These are phyloP conservation scores for Chamaenerion angustifolium DNA, from an alignment of 345 rosid genomes.

Conservation along the genomic window DNA sequence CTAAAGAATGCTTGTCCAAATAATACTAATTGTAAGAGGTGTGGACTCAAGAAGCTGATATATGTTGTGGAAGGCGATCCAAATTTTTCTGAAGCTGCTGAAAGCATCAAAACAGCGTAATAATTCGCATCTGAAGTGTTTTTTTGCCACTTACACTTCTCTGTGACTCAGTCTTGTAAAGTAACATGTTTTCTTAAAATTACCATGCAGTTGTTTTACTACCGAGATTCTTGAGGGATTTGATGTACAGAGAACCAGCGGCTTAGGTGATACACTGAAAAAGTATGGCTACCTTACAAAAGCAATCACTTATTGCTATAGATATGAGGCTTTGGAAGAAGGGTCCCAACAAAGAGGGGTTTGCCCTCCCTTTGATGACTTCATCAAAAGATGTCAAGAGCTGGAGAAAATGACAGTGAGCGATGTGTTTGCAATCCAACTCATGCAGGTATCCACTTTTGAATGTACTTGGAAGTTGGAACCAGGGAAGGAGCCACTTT, in stretches of 20 bases:
- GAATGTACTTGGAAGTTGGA: no score
- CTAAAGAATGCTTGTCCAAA: not conserved
- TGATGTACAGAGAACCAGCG: constrained; percentile 64
- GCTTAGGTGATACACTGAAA: constrained; percentile 63
- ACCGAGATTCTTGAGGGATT: constrained; percentile 92
- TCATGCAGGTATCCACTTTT: constrained; percentile 67
- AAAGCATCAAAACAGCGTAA: constrained; percentile 87
- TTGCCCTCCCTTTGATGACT: constrained; percentile 50
- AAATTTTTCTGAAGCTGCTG: constrained; percentile 64
- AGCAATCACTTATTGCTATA: constrained; percentile 52
- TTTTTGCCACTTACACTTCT: not conserved
- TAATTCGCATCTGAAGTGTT: constrained; percentile 4
- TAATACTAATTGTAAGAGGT: constrained; percentile 34
- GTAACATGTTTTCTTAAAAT: not conserved
- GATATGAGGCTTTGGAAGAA: constrained; percentile 19
- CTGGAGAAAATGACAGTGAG: constrained; percentile 69
- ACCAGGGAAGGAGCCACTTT: no score
- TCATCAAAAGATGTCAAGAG: constrained; percentile 59
- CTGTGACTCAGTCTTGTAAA: no score
- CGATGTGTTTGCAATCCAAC: constrained; percentile 82
- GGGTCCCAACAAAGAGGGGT: constrained; percentile 22
- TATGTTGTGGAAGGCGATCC: constrained; percentile 92
- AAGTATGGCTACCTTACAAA: constrained; percentile 66
- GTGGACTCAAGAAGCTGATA: constrained; percentile 73
- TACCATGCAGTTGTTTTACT: constrained; percentile 74